These are phyloP conservation scores for Neopestalotiopsis rosae DNA, from an alignment of 2,329 filamentous ascomycete species.

Conservation along the genomic window DNA sequence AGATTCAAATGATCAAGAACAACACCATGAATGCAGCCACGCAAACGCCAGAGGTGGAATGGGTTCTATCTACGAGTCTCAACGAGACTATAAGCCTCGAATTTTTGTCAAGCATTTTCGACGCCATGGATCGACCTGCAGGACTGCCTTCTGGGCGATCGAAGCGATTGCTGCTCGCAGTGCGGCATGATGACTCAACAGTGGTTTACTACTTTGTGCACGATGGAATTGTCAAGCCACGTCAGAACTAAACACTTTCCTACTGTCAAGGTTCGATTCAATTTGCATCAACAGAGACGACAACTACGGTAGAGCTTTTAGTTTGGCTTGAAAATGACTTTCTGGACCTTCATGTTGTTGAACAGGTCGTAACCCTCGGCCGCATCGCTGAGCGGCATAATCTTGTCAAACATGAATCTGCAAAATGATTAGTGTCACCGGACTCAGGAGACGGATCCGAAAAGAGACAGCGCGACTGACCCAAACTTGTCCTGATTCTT, in stretches of 20 bases:
- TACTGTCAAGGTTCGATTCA: neutral
- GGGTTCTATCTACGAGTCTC: constrained; percentile 77
- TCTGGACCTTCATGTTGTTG: constrained; percentile 74
- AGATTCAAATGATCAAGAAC: constrained; percentile 72
- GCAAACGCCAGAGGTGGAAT: constrained; percentile 68
- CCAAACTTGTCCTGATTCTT: constrained; percentile 35
- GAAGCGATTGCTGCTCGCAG: constrained; percentile 77
- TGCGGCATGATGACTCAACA: constrained; percentile 80
- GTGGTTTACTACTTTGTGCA: constrained; percentile 86
- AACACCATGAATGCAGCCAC: constrained; percentile 56
- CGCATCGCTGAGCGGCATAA: constrained; percentile 72
- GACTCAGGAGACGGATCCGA: neutral
- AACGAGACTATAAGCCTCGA: constrained; percentile 74
- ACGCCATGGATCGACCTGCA: constrained; percentile 57
- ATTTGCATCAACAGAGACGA: neutral
- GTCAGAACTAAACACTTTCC: constrained; percentile 68
- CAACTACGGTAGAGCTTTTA: neutral
- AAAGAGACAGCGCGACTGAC: constrained; percentile 35
- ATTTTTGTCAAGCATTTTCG: constrained; percentile 72
- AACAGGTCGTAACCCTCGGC: constrained; percentile 74
- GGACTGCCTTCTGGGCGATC: constrained; percentile 50
- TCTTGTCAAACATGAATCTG: constrained; percentile 72
- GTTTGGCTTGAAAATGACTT: constrained; percentile 70
- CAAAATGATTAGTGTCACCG: neutral
- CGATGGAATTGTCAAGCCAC: constrained; percentile 84